A percentile compares a stretch with the other conserved stretches of the same genome.
Evolutionary conservation across 2,329 filamentous ascomycete genomes (phyloP).

Genomic region (Pochonia chlamydosporia): DNA sequence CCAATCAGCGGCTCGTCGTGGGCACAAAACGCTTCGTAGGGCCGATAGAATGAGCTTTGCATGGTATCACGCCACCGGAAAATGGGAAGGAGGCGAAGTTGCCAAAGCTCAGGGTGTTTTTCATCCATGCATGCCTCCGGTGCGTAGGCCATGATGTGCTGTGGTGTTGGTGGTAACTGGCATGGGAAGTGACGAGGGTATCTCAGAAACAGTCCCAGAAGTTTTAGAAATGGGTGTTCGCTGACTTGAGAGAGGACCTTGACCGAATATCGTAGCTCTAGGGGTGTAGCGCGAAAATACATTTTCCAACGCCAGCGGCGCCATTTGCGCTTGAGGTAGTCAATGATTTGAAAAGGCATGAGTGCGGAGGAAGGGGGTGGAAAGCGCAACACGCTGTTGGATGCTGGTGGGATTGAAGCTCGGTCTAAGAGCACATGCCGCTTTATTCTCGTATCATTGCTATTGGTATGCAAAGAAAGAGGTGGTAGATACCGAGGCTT

Average conservation of each 20-base stretch:
- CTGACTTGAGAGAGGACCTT: background rate
- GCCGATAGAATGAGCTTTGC: slow-evolving; percentile 19
- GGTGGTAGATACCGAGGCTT: no score
- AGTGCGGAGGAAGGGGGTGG: no score
- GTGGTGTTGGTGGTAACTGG: slow-evolving; percentile 10
- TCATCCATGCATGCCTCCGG: slow-evolving; percentile 3
- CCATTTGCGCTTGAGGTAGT: background rate
- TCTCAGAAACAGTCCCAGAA: background rate
- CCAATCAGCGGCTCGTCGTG: slow-evolving; percentile 16
- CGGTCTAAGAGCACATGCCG: no score
- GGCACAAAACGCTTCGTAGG: slow-evolving; percentile 22
- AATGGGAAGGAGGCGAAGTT: slow-evolving; percentile 6
- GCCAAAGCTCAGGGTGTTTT: background rate
- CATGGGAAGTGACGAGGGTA: background rate
- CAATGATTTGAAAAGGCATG: no score
- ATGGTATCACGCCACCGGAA: slow-evolving; percentile 19
- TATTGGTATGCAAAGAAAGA: no score
- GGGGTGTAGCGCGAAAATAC: background rate
- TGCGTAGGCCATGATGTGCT: slow-evolving; percentile 10
- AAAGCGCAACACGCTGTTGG: no score
- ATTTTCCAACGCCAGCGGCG: background rate
- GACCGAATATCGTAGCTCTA: background rate
- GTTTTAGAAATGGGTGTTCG: background rate
- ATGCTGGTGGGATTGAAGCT: no score
- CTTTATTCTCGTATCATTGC: no score